Percentiles rank a stretch among this genome's conserved stretches.
phyloP scores from a whole-genome alignment of 345 rosid genomes.

The Gossypium rotundifolium region DNA sequence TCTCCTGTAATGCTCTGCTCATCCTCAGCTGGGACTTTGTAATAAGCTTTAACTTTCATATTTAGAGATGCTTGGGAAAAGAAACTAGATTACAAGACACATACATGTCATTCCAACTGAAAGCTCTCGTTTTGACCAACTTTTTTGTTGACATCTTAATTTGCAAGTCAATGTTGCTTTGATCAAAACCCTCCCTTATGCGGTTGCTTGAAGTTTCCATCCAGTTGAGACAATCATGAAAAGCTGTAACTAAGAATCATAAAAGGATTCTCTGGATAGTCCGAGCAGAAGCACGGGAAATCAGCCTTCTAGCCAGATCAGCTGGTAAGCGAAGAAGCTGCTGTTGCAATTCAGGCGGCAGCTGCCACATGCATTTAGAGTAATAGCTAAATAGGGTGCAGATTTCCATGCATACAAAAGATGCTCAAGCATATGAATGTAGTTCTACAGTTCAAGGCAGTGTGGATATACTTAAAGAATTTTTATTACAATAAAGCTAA shows the following conservation, averaged over 20 bases:
- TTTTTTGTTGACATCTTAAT: background rate
- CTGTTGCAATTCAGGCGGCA: slow-evolving; percentile 74
- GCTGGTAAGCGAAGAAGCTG: slow-evolving; percentile 66
- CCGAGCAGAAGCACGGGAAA: slow-evolving; percentile 73
- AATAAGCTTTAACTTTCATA: background rate
- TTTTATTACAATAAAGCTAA: background rate
- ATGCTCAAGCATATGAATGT: background rate
- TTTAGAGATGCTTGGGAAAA: background rate
- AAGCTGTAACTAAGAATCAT: slow-evolving; percentile 21
- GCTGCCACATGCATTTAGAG: slow-evolving; percentile 33
- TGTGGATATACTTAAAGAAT: background rate
- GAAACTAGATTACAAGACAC: background rate
- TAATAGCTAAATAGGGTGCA: background rate
- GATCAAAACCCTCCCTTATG: background rate
- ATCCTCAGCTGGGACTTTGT: background rate
- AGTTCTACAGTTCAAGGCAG: background rate
- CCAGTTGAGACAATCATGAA: background rate
- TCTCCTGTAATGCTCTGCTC: background rate
- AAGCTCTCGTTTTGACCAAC: background rate
- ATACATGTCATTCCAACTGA: background rate
- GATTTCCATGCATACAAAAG: background rate
- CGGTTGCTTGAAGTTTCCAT: background rate
- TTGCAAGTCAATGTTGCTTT: background rate
- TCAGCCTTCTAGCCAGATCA: slow-evolving; percentile 62
- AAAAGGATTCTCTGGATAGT: slow-evolving; percentile 64